phyloP scores from a whole-genome alignment of 23 red algal genomes.

The Chondrus crispus region DNA sequence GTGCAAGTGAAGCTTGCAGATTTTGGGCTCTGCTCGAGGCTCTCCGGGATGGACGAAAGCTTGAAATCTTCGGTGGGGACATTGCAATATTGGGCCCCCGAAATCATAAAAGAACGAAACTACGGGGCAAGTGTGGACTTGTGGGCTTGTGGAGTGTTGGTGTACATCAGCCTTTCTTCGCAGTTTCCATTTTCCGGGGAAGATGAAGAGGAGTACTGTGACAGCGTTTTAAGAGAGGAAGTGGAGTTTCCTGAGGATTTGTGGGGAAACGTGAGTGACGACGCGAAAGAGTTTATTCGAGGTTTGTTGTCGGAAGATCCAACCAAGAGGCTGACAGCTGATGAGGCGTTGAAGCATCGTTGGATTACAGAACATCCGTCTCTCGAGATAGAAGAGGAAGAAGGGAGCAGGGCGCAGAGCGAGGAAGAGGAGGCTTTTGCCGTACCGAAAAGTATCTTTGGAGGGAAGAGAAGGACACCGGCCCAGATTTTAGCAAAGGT shows the following conservation, averaged over 20 bases:
- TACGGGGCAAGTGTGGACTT: conserved; percentile 70
- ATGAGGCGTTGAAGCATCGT: conserved; percentile 52
- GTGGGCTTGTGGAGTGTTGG: conserved; percentile 78
- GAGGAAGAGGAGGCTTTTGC: not conserved
- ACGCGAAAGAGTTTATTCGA: conserved; percentile 59
- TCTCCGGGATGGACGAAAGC: conserved; percentile 15
- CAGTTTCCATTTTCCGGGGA: conserved; percentile 70
- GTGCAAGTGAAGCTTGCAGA: conserved; percentile 73
- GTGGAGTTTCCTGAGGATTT: conserved; percentile 64
- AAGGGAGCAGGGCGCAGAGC: not conserved
- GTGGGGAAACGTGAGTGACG: conserved; percentile 59
- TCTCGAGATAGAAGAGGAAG: not conserved
- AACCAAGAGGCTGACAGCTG: conserved; percentile 49
- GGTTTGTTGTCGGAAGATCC: conserved; percentile 72
- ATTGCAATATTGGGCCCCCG: conserved; percentile 62
- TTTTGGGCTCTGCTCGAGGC: conserved; percentile 59
- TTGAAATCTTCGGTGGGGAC: conserved; percentile 31
- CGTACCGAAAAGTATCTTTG: conserved; percentile 38
- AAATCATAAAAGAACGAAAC: conserved; percentile 33
- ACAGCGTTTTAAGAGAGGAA: conserved; percentile 17
- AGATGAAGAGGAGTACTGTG: conserved; percentile 45
- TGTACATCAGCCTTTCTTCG: conserved; percentile 66
- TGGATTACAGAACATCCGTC: conserved; percentile 56
- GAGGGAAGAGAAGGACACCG: conserved; percentile 4
- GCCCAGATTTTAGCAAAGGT: conserved; percentile 43